phyloP scores from a whole-genome alignment of 2,329 filamentous ascomycete genomes.

The Claviceps maximensis region DNA sequence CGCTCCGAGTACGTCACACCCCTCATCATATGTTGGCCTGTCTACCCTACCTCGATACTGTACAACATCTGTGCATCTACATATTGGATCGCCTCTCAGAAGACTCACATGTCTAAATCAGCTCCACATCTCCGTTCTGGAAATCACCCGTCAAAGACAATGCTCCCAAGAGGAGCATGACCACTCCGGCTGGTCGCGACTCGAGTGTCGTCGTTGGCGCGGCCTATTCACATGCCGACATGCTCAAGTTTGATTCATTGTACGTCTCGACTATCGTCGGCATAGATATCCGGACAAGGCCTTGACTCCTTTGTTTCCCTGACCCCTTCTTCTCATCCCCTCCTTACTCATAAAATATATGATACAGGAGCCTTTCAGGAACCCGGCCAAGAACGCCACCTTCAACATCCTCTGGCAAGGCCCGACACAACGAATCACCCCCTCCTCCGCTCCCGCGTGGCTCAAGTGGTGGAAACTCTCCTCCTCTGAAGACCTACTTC shows the following conservation, averaged over 20 bases:
- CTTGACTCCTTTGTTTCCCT: neutral
- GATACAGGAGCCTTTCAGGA: conserved; percentile 42
- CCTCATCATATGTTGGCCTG: neutral
- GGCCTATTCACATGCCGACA: conserved; percentile 91
- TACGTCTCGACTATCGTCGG: conserved; percentile 27
- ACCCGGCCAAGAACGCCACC: conserved; percentile 65
- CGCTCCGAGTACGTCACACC: conserved; percentile 46
- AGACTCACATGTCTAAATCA: conserved; percentile 23
- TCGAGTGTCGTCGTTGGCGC: conserved; percentile 75
- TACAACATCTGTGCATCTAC: neutral
- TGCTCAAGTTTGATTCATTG: conserved; percentile 76
- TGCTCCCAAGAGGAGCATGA: conserved; percentile 35
- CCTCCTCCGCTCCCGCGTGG: conserved; percentile 42
- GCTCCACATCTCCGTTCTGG: conserved; percentile 86
- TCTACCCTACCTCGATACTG: too few relatives aligned
- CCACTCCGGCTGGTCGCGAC: conserved; percentile 34
- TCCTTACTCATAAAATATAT: neutral
- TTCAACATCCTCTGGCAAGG: conserved; percentile 40
- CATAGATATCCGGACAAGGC: neutral
- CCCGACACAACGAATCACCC: conserved; percentile 37
- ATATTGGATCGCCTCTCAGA: conserved; percentile 13
- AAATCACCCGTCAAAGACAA: conserved; percentile 42
- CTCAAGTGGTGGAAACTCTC: conserved; percentile 41
- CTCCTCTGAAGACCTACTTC: conserved; percentile 61
- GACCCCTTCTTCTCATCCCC: neutral